phyloP scores from a whole-genome alignment of 2,329 filamentous ascomycete genomes.

The Dactylellina drechsleri region DNA sequence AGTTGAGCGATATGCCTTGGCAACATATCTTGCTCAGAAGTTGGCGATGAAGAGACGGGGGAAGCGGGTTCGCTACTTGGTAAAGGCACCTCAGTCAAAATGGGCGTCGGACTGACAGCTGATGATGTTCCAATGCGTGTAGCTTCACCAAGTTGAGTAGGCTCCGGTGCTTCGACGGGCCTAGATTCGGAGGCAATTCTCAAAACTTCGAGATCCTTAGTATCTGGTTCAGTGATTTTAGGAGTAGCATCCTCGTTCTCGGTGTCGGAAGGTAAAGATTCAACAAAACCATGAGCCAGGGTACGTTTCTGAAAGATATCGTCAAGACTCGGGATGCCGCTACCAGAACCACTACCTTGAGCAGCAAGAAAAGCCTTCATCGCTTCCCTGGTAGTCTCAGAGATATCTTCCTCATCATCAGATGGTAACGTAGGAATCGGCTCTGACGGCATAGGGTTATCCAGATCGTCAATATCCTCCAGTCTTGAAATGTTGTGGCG shows the following conservation, averaged over 20 bases:
- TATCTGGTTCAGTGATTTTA: neutral
- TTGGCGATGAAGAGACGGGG: slow-evolving; percentile 3
- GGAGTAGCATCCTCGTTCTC: slow-evolving; percentile 27
- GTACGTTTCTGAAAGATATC: slow-evolving; percentile 16
- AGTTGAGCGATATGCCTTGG: neutral
- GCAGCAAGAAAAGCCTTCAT: slow-evolving; percentile 16
- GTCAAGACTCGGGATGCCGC: slow-evolving; percentile 11
- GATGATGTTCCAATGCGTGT: neutral
- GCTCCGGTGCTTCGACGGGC: slow-evolving; percentile 16
- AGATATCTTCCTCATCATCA: slow-evolving; percentile 5
- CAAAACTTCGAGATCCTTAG: slow-evolving; percentile 1
- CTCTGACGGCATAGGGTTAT: slow-evolving; percentile 11
- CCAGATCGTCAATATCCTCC: slow-evolving; percentile 24
- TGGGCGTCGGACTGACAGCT: neutral
- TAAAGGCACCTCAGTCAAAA: slow-evolving; percentile 25
- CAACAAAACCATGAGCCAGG: slow-evolving; percentile 19
- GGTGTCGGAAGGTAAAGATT: slow-evolving; percentile 39
- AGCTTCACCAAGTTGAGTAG: slow-evolving; percentile 17
- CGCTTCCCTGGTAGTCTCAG: neutral
- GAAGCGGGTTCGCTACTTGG: slow-evolving; percentile 39
- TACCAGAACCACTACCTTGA: slow-evolving; percentile 1
- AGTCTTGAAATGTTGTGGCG: neutral
- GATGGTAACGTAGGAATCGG: slow-evolving; percentile 11
- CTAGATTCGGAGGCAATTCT: neutral
- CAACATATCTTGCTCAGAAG: neutral